Conservation (phyloP, 2,329 filamentous ascomycete genomes). For the Rugonectria rugulosa region DNA sequence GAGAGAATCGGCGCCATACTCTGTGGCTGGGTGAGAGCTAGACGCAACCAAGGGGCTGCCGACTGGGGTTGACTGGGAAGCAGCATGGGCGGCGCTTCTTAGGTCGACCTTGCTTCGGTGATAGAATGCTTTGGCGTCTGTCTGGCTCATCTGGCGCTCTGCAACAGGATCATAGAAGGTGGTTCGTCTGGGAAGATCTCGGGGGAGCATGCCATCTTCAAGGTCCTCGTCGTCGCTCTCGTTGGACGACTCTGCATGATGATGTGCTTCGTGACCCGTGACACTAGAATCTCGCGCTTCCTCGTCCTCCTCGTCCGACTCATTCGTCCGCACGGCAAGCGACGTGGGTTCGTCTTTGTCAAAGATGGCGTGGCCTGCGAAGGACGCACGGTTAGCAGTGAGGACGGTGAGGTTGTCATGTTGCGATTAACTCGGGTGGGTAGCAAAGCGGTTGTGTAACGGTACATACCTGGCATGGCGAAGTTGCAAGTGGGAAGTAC, state of each 20-base stretch:
- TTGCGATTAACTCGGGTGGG: constrained; percentile 18
- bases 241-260: constrained; percentile 28
- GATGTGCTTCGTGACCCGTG: constrained; percentile 32
- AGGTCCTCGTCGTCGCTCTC: constrained; percentile 43
- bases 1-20: constrained; percentile 48
- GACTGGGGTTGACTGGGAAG: constrained; percentile 53
- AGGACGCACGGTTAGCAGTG: constrained; percentile 12
- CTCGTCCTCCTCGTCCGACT: constrained; percentile 44
- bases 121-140: constrained; percentile 95
- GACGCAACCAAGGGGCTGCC: constrained; percentile 55
- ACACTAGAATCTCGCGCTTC: constrained; percentile 33
- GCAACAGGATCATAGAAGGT: constrained; percentile 93
- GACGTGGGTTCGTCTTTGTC: constrained; percentile 34
- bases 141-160: constrained; percentile 93
- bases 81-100: constrained; percentile 47
- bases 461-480: constrained; percentile 36
- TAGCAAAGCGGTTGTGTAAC: constrained; percentile 17
- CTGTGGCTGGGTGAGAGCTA: constrained; percentile 45
- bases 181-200: constrained; percentile 73
- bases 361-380: constrained; percentile 13
- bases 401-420: neutral
- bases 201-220: constrained; percentile 65
- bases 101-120: constrained; percentile 80
- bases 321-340: constrained; percentile 37
- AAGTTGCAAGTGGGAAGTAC: constrained; percentile 7